phyloP scores from a whole-genome alignment of 1,284 basidiomycete genomes.

The Marasmius sp. region DNA sequence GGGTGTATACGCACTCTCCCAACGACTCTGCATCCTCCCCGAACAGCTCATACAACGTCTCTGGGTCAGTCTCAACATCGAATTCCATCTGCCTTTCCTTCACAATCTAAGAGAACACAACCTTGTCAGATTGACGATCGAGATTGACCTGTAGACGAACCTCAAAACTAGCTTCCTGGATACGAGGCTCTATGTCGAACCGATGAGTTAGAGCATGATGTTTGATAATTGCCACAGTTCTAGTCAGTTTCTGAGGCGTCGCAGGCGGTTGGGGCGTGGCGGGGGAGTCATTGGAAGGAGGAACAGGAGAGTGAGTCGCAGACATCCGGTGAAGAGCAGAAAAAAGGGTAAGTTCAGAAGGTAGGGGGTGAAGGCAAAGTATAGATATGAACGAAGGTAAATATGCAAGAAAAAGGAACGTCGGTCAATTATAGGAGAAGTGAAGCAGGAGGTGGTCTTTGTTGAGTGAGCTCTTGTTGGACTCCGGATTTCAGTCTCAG shows the following conservation, averaged over 20 bases:
- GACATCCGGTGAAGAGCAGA: neutral
- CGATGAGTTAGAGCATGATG: conserved; percentile 66
- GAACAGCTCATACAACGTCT: conserved; percentile 72
- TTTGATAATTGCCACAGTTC: conserved; percentile 80
- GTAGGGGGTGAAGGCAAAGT: neutral
- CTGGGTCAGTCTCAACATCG: conserved; percentile 74
- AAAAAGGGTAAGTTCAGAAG: neutral
- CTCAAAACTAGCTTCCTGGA: conserved; percentile 76
- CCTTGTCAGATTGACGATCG: neutral
- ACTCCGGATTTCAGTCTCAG: neutral
- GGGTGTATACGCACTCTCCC: conserved; percentile 59
- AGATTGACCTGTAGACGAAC: conserved; percentile 35
- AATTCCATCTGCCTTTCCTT: conserved; percentile 85
- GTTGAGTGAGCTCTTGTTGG: no score
- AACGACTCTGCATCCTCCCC: conserved; percentile 72
- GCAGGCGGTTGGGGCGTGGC: conserved; percentile 16
- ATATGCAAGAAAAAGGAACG: neutral
- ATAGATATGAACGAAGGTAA: conserved; percentile 1
- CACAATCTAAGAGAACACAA: conserved; percentile 53
- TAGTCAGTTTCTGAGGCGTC: conserved; percentile 35
- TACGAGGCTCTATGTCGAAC: conserved; percentile 73
- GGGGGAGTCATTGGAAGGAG: conserved; percentile 12
- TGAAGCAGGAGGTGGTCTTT: neutral
- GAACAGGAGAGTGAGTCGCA: neutral
- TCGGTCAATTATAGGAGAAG: neutral